A percentile compares a stretch with the other conserved stretches of the same genome.
Conservation (phyloP, 257 asterid species). For the Solanum verrucosum region DNA sequence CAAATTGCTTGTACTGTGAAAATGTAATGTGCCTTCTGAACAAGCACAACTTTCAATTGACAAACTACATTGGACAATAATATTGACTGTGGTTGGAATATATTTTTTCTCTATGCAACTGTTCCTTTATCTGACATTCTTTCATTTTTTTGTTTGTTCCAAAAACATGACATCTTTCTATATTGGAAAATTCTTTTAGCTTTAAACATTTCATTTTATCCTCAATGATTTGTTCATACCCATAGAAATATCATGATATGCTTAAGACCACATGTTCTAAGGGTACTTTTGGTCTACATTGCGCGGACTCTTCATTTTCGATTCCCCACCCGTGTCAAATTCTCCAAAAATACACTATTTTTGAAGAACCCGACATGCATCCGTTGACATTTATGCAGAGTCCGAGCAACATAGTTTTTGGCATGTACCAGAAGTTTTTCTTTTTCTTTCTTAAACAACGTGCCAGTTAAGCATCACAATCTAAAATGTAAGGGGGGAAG, state of each 20-base stretch:
- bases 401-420: not conserved
- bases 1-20: not conserved
- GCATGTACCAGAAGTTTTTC: not conserved
- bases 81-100: not conserved
- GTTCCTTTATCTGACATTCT: not conserved
- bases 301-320: not conserved
- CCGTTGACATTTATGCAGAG: not conserved
- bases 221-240: not conserved
- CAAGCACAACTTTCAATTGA: not conserved
- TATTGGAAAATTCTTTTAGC: not conserved
- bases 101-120: not conserved
- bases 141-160: not conserved
- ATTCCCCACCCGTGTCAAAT: not conserved
- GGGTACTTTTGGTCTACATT: not conserved
- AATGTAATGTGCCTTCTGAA: not conserved
- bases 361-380: not conserved
- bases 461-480: not conserved
- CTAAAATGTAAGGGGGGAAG: not conserved
- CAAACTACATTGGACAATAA: not conserved
- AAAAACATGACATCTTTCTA: not conserved
- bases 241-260: not conserved
- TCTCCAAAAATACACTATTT: not conserved
- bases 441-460: not conserved
- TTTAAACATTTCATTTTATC: not conserved
- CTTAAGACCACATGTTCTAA: not conserved